These are phyloP conservation scores for Penicillium cosmopolitanum DNA, from an alignment of 495 filamentous ascomycete genomes.

Conservation along the genomic window DNA sequence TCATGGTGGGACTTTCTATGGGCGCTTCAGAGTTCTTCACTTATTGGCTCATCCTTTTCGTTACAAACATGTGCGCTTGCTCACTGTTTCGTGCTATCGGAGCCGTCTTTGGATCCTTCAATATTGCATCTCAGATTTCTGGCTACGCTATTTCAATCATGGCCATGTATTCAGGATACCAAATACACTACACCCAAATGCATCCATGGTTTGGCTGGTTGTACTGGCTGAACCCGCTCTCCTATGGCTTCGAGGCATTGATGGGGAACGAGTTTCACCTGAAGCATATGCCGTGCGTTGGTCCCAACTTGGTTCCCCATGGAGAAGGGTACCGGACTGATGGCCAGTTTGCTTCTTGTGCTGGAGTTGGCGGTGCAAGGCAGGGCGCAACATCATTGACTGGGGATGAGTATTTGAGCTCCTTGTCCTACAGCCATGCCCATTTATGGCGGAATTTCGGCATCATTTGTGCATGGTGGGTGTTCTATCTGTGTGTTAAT, in stretches of 20 bases:
- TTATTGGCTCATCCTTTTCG: constrained; percentile 50
- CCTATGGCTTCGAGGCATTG: constrained; percentile 72
- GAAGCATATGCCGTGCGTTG: constrained; percentile 41
- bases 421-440: constrained; percentile 42
- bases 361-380: constrained; percentile 47
- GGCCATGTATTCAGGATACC: constrained; percentile 62
- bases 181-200: constrained; percentile 70
- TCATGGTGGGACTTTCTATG: constrained; percentile 61
- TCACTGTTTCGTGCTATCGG: constrained; percentile 52
- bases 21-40: constrained; percentile 57
- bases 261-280: constrained; percentile 68
- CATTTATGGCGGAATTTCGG: constrained; percentile 49
- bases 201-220: constrained; percentile 80
- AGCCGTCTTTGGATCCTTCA: constrained; percentile 51
- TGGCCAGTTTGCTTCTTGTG: constrained; percentile 47
- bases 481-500: constrained; percentile 33
- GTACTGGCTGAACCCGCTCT: constrained; percentile 69
- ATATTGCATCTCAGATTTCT: constrained; percentile 57
- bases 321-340: constrained; percentile 28
- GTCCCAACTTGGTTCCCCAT: constrained; percentile 43
- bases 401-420: constrained; percentile 49
- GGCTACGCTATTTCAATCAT: constrained; percentile 40
- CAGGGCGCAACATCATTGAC: constrained; percentile 39
- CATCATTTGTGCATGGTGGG: constrained; percentile 42
- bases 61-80: constrained; percentile 47